Percentiles rank a stretch among this genome's conserved stretches.
Conservation (phyloP, 2,329 filamentous ascomycete species). For the Alternaria sp. region DNA sequence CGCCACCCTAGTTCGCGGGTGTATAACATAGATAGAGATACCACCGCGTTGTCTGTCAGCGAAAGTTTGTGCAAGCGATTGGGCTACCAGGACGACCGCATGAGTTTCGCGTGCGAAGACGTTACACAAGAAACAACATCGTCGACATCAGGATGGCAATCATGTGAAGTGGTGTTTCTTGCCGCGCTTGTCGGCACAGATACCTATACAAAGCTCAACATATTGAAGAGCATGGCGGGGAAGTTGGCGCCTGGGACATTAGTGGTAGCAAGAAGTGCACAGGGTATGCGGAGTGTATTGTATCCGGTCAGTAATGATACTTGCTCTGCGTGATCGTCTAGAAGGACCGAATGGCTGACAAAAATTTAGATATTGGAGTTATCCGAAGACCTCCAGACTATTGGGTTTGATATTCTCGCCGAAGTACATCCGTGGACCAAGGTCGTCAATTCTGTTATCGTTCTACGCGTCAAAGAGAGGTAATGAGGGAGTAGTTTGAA, state of each 20-base stretch:
- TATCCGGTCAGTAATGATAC: slow-evolving; percentile 55
- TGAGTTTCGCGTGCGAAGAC: slow-evolving; percentile 53
- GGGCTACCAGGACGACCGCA: slow-evolving; percentile 47
- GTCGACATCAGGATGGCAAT: slow-evolving; percentile 33
- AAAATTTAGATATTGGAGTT: slow-evolving; percentile 52
- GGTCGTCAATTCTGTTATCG: slow-evolving; percentile 61
- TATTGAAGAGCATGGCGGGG: slow-evolving; percentile 50
- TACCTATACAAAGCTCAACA: slow-evolving; percentile 54
- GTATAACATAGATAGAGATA: slow-evolving; percentile 56
- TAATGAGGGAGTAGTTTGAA: background rate
- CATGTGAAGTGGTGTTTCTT: slow-evolving; percentile 60
- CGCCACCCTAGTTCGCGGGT: slow-evolving; percentile 44
- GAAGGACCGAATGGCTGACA: background rate
- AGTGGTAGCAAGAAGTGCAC: slow-evolving; percentile 58
- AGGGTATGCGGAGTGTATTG: slow-evolving; percentile 56
- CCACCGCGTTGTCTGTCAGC: slow-evolving; percentile 48
- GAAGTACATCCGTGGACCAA: slow-evolving; percentile 60
- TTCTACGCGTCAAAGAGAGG: slow-evolving; percentile 41
- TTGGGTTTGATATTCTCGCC: slow-evolving; percentile 52
- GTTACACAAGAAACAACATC: slow-evolving; percentile 23
- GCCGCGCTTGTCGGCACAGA: slow-evolving; percentile 60
- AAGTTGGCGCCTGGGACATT: slow-evolving; percentile 56
- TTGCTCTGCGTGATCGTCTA: background rate
- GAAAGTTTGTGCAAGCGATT: slow-evolving; percentile 43
- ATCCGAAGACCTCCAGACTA: slow-evolving; percentile 38